These are phyloP conservation scores for Syncephalastrum monosporum DNA, from an alignment of 371 early-diverging fungal genomes.

Conservation along the genomic window DNA sequence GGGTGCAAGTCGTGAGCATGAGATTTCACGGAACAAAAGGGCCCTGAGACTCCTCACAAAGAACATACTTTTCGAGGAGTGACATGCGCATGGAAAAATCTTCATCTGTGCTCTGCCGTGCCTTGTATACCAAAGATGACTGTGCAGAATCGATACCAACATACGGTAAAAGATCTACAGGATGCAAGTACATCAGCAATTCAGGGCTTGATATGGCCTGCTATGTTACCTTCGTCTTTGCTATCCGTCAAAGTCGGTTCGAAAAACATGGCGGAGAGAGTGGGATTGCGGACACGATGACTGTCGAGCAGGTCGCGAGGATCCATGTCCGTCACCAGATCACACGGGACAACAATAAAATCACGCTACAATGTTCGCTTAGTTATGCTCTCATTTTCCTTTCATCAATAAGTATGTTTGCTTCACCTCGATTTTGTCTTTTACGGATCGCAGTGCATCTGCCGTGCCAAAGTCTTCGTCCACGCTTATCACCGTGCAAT, in stretches of 20 bases:
- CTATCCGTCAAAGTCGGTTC: conserved; percentile 61
- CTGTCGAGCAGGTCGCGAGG: conserved; percentile 81
- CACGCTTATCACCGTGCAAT: conserved; percentile 59
- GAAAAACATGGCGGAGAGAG: conserved; percentile 78
- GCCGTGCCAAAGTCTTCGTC: conserved; percentile 84
- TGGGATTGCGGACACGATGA: conserved; percentile 75
- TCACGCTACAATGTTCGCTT: conserved; percentile 58
- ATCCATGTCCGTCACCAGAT: conserved; percentile 80
- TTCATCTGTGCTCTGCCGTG: conserved; percentile 54
- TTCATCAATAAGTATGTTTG: neutral
- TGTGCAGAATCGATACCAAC: conserved; percentile 79
- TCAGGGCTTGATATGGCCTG: too few species aligned
- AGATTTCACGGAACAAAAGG: too few species aligned
- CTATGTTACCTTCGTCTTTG: too few species aligned
- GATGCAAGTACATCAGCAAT: neutral
- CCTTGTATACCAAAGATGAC: conserved; percentile 74
- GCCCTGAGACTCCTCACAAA: neutral
- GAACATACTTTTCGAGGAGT: conserved; percentile 59
- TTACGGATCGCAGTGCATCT: conserved; percentile 77
- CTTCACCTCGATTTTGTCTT: conserved; percentile 75
- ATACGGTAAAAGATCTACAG: conserved; percentile 36
- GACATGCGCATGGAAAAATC: conserved; percentile 77
- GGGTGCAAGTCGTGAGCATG: neutral
- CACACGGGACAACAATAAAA: conserved; percentile 89
- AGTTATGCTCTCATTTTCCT: neutral